Conservation (phyloP, 306 rosid genomes). For the Canavalia ensiformis region DNA sequence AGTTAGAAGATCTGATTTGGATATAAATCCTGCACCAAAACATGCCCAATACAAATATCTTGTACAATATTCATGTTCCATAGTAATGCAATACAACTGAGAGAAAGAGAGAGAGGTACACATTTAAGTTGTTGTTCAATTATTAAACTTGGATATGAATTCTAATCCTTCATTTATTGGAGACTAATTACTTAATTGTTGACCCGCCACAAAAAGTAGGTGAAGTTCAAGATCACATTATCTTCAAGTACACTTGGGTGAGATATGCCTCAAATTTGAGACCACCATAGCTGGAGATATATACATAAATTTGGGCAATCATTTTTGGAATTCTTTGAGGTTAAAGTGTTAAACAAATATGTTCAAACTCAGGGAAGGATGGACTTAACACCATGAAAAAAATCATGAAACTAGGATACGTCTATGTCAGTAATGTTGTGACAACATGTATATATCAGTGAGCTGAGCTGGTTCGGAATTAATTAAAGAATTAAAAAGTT, state of each 20-base stretch:
- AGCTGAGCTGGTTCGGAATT: conserved; percentile 30
- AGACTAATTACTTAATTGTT: neutral
- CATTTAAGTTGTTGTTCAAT: neutral
- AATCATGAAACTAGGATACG: conserved; percentile 44
- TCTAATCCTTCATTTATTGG: conserved; percentile 2
- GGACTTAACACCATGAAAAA: conserved; percentile 22
- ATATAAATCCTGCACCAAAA: conserved; percentile 29
- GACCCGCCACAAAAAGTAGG: conserved; percentile 26
- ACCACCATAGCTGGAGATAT: neutral
- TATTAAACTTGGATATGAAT: conserved; percentile 12
- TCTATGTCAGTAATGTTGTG: conserved; percentile 46
- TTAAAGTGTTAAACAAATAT: conserved; percentile 42
- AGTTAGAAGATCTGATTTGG: conserved; percentile 33
- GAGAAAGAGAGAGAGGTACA: neutral
- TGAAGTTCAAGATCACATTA: neutral
- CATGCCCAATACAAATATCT: conserved; percentile 9
- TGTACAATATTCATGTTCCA: conserved; percentile 11
- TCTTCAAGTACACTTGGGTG: conserved; percentile 13
- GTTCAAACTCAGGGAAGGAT: conserved; percentile 27
- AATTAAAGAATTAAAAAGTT: conserved; percentile 22
- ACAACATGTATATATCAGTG: neutral
- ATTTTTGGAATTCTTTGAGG: conserved; percentile 45
- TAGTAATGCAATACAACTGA: neutral
- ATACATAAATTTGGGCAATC: conserved; percentile 24
- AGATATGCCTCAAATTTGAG: neutral